A percentile compares a stretch with the other conserved stretches of the same genome.
phyloP scores from a whole-genome alignment of 345 rosid species.

The Gossypium longicalyx region DNA sequence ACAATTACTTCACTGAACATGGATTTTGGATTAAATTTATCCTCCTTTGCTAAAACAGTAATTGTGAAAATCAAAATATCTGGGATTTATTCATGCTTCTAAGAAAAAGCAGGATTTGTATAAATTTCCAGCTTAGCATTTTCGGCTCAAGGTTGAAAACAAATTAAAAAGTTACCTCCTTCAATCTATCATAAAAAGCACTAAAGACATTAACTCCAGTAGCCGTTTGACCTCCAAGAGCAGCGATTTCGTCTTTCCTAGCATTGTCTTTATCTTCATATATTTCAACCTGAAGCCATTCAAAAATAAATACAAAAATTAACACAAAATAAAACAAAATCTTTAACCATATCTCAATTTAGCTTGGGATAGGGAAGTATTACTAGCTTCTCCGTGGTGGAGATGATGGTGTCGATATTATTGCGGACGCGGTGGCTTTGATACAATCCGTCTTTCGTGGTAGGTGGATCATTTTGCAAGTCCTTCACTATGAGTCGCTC shows the following conservation, averaged over 20 bases:
- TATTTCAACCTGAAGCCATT: conserved; percentile 54
- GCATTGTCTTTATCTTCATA: conserved; percentile 85
- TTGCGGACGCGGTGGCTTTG: conserved; percentile 93
- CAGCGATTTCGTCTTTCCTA: conserved; percentile 89
- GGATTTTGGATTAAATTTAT: neutral
- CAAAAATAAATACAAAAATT: neutral
- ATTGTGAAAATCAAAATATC: neutral
- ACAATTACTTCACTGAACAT: neutral
- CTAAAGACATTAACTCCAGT: conserved; percentile 69
- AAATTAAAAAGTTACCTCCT: conserved; percentile 52
- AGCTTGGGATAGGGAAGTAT: conserved; percentile 1
- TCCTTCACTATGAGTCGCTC: conserved; percentile 89
- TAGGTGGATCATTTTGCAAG: conserved; percentile 71
- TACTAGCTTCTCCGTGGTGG: conserved; percentile 69
- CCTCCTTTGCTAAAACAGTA: neutral
- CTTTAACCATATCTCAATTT: neutral
- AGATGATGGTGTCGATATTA: conserved; percentile 60
- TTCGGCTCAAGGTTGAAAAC: neutral
- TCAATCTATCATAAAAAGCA: conserved; percentile 85
- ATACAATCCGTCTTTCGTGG: conserved; percentile 61
- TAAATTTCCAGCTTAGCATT: neutral
- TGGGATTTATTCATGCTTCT: neutral
- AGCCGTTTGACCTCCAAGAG: conserved; percentile 84
- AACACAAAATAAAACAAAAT: neutral
- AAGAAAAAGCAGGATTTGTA: neutral